phyloP scores from a whole-genome alignment of 2,329 filamentous ascomycete species.

The Pseudopithomyces chartarum region DNA sequence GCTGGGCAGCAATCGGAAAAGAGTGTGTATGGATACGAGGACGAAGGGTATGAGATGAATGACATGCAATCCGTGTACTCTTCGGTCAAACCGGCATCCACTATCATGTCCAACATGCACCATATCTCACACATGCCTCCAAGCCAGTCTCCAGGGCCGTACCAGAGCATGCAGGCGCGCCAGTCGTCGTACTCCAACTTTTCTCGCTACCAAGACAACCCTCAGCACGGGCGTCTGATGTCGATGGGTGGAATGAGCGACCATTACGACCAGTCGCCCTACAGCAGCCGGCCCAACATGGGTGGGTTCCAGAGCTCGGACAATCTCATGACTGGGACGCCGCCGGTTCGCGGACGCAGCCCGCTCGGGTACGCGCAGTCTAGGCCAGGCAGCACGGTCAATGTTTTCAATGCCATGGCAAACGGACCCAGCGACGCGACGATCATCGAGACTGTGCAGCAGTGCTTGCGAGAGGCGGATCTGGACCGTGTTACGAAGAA shows the following conservation, averaged over 20 bases:
- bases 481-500: constrained; percentile 99
- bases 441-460: constrained; percentile 84
- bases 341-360: constrained; percentile 51
- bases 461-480: constrained; percentile 84
- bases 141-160: constrained; percentile 69
- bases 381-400: constrained; percentile 60
- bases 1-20: constrained; percentile 61
- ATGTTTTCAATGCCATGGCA: constrained; percentile 60
- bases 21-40: constrained; percentile 66
- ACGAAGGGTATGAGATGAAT: constrained; percentile 91
- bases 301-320: constrained; percentile 51
- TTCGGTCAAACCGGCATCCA: constrained; percentile 83
- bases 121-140: constrained; percentile 79
- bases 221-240: constrained; percentile 60
- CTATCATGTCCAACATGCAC: constrained; percentile 83
- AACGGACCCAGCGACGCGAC: constrained; percentile 76
- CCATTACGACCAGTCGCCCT: constrained; percentile 42
- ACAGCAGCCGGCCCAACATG: constrained; percentile 44
- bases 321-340: constrained; percentile 46
- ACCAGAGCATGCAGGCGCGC: constrained; percentile 66
- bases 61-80: constrained; percentile 98
- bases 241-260: constrained; percentile 63
- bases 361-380: constrained; percentile 55
- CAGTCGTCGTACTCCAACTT: constrained; percentile 74
- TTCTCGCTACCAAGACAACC: constrained; percentile 68